A percentile compares a stretch with the other conserved stretches of the same genome.
Evolutionary conservation across 352 stramenopile species (phyloP).

Genomic region (Globisporangium cederbergense): DNA sequence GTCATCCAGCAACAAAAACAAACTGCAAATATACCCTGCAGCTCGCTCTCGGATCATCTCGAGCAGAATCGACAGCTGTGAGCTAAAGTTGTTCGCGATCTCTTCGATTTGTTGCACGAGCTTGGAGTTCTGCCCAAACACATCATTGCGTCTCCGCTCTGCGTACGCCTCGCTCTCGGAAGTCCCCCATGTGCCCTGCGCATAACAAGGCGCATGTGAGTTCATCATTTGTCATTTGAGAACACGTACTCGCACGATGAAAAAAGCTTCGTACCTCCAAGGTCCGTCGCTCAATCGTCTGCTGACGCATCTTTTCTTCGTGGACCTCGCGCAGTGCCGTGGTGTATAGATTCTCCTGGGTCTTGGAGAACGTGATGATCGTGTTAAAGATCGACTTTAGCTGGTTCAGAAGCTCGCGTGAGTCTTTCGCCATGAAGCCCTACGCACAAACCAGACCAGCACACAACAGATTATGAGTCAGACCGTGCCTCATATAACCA

Average conservation of each 20-base stretch:
- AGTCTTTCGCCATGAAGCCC: conserved; percentile 84
- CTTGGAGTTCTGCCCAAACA: conserved; percentile 44
- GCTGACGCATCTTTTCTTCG: conserved; percentile 46
- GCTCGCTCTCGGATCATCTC: conserved; percentile 65
- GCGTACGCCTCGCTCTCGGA: conserved; percentile 48
- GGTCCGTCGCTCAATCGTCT: conserved; percentile 45
- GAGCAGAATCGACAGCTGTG: conserved; percentile 63
- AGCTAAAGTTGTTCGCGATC: conserved; percentile 59
- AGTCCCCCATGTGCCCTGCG: conserved; percentile 58
- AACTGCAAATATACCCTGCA: conserved; percentile 29
- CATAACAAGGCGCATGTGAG: neutral
- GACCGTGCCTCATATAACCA: neutral
- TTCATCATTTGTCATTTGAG: neutral
- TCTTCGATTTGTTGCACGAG: conserved; percentile 62
- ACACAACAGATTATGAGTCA: neutral
- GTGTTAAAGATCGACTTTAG: conserved; percentile 80
- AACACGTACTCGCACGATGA: no score
- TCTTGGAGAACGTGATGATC: conserved; percentile 82
- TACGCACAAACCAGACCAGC: conserved; percentile 17
- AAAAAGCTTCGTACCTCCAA: conserved; percentile 28
- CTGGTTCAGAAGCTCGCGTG: conserved; percentile 63
- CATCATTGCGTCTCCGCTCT: conserved; percentile 28
- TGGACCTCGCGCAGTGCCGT: conserved; percentile 71
- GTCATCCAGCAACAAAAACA: conserved; percentile 1
- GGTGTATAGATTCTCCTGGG: conserved; percentile 80